Conservation (phyloP, 257 asterid species). For the Solanum ossicruentum region DNA sequence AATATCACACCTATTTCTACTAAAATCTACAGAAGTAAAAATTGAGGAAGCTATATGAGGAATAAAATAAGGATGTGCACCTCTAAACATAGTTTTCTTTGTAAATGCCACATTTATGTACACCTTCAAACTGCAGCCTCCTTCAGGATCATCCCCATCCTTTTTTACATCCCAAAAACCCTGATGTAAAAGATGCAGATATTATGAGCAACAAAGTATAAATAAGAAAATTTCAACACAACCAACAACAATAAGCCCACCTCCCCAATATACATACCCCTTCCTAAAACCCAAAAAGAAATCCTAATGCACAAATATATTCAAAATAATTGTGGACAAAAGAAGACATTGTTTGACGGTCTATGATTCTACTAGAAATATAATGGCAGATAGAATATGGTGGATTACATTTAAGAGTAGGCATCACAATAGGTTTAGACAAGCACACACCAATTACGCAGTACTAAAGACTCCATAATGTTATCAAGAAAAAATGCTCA, state of each 20-base stretch:
- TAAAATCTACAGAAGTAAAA: neutral
- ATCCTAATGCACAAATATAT: neutral
- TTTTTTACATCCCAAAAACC: conserved; percentile 77
- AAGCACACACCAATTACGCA: neutral
- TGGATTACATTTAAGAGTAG: neutral
- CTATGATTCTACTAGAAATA: neutral
- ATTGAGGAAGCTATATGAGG: neutral
- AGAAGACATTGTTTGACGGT: neutral
- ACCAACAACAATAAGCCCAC: neutral
- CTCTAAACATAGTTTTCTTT: conserved; percentile 91
- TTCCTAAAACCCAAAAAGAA: neutral
- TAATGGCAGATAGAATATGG: neutral
- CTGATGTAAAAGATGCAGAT: conserved; percentile 20
- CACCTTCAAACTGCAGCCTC: conserved; percentile 59
- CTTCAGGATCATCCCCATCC: conserved; percentile 30
- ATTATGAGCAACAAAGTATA: neutral
- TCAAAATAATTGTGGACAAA: neutral
- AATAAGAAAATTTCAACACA: neutral
- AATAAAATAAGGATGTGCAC: conserved; percentile 17
- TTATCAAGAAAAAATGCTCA: neutral
- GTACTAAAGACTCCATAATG: neutral
- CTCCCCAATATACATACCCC: neutral
- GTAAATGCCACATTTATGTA: conserved; percentile 70
- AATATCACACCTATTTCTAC: neutral
- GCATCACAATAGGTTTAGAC: neutral